Evolutionary conservation across 2,329 filamentous ascomycete genomes (phyloP).

Genomic region (Penicillium sp.): DNA sequence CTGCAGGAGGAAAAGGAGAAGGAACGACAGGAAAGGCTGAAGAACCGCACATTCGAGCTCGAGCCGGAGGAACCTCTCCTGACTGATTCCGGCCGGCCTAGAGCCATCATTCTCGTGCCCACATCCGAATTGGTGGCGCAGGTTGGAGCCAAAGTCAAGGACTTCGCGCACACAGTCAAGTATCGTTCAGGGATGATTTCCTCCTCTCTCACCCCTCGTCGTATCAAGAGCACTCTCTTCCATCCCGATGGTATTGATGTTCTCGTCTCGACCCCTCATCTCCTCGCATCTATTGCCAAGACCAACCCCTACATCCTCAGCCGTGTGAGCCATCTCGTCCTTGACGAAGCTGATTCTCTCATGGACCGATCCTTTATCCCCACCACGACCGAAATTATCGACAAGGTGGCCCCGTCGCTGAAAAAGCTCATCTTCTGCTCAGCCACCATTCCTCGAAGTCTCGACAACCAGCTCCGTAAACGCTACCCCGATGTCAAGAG

Average conservation of each 20-base stretch:
- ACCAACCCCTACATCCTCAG: slow-evolving; percentile 90
- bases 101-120: slow-evolving; percentile 84
- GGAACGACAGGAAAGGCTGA: slow-evolving; percentile 54
- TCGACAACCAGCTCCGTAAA: slow-evolving; percentile 81
- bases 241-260: slow-evolving; percentile 80
- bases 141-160: slow-evolving; percentile 79
- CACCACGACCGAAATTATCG: slow-evolving; percentile 79
- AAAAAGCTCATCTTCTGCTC: slow-evolving; percentile 91
- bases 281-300: slow-evolving; percentile 85
- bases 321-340: slow-evolving; percentile 83
- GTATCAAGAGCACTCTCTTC: slow-evolving; percentile 86
- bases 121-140: slow-evolving; percentile 91
- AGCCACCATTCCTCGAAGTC: slow-evolving; percentile 87
- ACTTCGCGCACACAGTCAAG: slow-evolving; percentile 81
- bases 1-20: slow-evolving; percentile 60
- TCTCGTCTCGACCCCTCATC: slow-evolving; percentile 83
- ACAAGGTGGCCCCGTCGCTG: slow-evolving; percentile 78
- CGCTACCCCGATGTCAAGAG: slow-evolving; percentile 82
- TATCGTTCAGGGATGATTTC: slow-evolving; percentile 84
- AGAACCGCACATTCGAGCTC: slow-evolving; percentile 65
- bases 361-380: slow-evolving; percentile 91
- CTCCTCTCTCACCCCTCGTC: slow-evolving; percentile 72
- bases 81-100: slow-evolving; percentile 74
- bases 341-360: slow-evolving; percentile 95
- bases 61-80: slow-evolving; percentile 64